phyloP scores from a whole-genome alignment of 805 yeast species.

The Barnettozyma siamensis region DNA sequence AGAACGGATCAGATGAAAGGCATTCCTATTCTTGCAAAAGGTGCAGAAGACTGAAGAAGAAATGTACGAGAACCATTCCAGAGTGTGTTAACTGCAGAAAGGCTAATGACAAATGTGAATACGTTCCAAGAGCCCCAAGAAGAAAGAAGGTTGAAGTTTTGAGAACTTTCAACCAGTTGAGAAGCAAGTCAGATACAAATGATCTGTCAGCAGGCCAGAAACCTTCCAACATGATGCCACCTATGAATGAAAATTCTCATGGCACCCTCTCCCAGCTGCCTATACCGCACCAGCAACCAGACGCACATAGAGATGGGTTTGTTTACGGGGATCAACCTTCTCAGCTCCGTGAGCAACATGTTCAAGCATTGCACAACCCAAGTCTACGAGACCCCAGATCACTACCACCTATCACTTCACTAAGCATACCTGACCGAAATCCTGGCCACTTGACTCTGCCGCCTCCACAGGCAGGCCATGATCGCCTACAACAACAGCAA shows the following conservation, averaged over 20 bases:
- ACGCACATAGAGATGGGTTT: too few relatives aligned
- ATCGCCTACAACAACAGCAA: too few relatives aligned
- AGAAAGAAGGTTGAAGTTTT: constrained; percentile 28
- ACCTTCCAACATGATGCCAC: not conserved
- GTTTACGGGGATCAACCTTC: too few relatives aligned
- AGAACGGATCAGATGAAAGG: constrained; percentile 5
- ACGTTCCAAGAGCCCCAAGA: constrained; percentile 39
- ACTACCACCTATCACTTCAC: not conserved
- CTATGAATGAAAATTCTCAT: not conserved
- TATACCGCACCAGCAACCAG: too few relatives aligned
- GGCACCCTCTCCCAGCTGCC: too few relatives aligned
- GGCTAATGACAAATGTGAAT: constrained; percentile 34
- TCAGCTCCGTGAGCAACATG: not conserved
- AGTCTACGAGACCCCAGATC: too few relatives aligned
- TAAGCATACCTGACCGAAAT: too few relatives aligned
- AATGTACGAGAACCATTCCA: constrained; percentile 41
- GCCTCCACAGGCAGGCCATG: not conserved
- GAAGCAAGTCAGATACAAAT: constrained; percentile 3
- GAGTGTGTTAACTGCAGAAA: constrained; percentile 38
- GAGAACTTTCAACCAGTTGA: constrained; percentile 23
- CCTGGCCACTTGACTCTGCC: too few relatives aligned
- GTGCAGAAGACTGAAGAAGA: constrained; percentile 44
- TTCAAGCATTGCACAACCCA: too few relatives aligned
- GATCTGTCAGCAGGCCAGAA: not conserved
- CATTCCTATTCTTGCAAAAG: constrained; percentile 37